Conservation (phyloP, 306 rosid genomes). For the Arachis stenosperma region DNA sequence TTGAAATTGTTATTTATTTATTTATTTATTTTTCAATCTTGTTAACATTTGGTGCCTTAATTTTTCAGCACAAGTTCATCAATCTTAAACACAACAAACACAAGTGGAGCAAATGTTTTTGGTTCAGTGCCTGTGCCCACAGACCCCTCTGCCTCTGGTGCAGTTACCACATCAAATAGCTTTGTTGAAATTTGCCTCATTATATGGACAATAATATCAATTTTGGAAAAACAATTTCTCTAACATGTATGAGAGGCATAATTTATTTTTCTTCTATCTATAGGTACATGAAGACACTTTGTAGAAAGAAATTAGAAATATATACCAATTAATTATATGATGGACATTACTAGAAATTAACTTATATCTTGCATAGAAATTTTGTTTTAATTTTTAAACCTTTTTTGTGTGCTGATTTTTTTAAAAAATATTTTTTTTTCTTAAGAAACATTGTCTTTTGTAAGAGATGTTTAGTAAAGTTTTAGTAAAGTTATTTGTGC, state of each 20-base stretch:
- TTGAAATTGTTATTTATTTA: constrained; percentile 4
- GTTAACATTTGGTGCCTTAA: constrained; percentile 20
- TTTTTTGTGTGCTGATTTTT: too few species aligned
- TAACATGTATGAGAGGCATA: constrained; percentile 19
- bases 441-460: too few species aligned
- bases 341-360: constrained; percentile 24
- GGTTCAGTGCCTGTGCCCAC: constrained; percentile 74
- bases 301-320: constrained; percentile 21
- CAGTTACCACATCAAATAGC: constrained; percentile 31
- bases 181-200: constrained; percentile 38
- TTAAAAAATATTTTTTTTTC: too few species aligned
- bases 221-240: constrained; percentile 24
- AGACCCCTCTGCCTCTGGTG: constrained; percentile 52
- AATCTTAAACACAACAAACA: constrained; percentile 70
- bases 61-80: constrained; percentile 80
- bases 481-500: too few species aligned
- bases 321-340: constrained; percentile 19
- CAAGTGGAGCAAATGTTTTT: constrained; percentile 77
- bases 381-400: background rate
- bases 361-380: constrained; percentile 2
- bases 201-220: constrained; percentile 42
- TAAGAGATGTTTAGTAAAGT: too few species aligned
- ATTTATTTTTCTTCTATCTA: constrained; percentile 35
- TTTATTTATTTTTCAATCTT: background rate
- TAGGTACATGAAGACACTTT: constrained; percentile 6